Evolutionary conservation across 2,329 filamentous ascomycete genomes (phyloP), one percentile per base, ranked within the genome.

Genomic region (Xylariaceae sp.): DNA sequence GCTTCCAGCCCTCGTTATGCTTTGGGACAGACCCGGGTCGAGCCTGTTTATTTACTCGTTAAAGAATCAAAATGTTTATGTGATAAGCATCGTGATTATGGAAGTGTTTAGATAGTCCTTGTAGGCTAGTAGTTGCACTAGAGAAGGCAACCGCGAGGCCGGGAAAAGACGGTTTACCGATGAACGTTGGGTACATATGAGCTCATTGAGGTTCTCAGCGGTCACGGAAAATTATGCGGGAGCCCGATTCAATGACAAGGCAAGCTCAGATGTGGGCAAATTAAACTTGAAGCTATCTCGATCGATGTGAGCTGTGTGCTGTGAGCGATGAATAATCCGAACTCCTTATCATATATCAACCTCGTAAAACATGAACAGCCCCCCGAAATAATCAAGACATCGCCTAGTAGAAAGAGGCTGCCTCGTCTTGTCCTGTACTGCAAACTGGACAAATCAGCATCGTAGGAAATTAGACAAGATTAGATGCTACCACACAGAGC

Each of bases 401-500:
- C 37, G 50, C 58, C 43, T 59, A 54, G 42, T 62, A 59, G 41
- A 69, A 54, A 48, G 66, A 68, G 12, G 49, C 54, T 42, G 63
- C 63, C 60, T 71, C 66, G 44, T 71, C 67, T 58, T 55, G 61
- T 53, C 65, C 60, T 45, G 63, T 60, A 37, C 52, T 50, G 59
- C 66, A 67, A 49, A 68, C 65, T 41, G 67, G 46, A 60, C 70
- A 48, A n/a, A 63, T 64, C 49, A 69, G 50, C 29, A 67, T 49
- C 19, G 56, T 56, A 46, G 67, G 65, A 32, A 69, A 65, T 59
- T 67, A 70, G 50, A 63, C 59, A 56, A 68, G 66, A 50, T 66
- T 63, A 40, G 65, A 67, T 23, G 73, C 75, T 47, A 73, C 73
- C 44, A 76, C 72, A 40, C 69, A 74, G 32, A 79, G 68, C 57